Evolutionary conservation across 2,329 filamentous ascomycete species (phyloP).

Genomic region (Colletotrichum gloeosporioides): DNA sequence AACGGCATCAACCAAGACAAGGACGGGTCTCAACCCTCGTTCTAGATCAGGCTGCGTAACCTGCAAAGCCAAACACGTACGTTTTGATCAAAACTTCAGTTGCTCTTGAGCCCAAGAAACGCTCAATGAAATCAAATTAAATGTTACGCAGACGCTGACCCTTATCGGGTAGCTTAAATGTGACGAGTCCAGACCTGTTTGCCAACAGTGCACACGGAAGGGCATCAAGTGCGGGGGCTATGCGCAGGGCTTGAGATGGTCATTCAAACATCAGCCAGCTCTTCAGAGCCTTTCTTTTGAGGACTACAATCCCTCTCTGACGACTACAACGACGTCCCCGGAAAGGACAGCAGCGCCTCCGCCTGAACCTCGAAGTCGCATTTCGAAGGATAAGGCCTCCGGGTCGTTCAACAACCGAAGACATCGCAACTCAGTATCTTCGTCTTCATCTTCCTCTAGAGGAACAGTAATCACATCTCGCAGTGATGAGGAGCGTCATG

Average conservation of each 20-base stretch:
- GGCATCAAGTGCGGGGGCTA: constrained; percentile 34
- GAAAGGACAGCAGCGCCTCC: background rate
- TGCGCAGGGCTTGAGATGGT: constrained; percentile 42
- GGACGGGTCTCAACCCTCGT: constrained; percentile 20
- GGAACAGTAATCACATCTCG: background rate
- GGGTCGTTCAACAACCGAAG: background rate
- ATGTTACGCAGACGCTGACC: background rate
- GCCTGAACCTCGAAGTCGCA: background rate
- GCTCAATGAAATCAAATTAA: background rate
- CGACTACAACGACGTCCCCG: background rate
- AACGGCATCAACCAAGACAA: background rate
- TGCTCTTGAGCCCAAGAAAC: background rate
- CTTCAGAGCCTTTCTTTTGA: background rate
- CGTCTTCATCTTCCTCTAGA: background rate
- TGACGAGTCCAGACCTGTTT: constrained; percentile 33
- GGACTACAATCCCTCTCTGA: background rate
- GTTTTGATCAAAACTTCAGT: background rate
- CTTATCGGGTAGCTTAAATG: constrained; percentile 31
- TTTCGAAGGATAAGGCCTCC: background rate
- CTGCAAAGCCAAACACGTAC: constrained; percentile 34
- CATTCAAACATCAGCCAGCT: constrained; percentile 42
- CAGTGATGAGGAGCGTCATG: background rate
- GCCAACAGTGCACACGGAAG: constrained; percentile 32
- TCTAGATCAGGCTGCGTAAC: constrained; percentile 35
- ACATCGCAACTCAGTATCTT: background rate